Conservation (phyloP, 768 basidiomycete genomes). For the Suillus subluteus region DNA sequence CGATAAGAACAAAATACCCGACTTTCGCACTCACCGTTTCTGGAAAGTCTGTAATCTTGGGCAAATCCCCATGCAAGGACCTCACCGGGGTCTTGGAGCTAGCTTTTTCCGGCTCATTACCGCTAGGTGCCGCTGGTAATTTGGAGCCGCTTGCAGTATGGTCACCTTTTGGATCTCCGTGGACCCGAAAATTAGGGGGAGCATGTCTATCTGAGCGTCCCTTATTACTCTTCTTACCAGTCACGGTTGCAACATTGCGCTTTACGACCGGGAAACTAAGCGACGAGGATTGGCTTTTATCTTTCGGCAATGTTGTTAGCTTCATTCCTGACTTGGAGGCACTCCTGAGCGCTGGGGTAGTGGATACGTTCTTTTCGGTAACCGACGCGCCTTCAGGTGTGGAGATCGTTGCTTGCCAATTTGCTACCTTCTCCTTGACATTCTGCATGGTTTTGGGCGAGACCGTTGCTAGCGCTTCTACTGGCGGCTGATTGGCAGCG, state of each 20-base stretch:
- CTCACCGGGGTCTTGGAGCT: conserved; percentile 11
- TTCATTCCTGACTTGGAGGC: conserved; percentile 16
- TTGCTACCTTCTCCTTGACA: conserved; percentile 40
- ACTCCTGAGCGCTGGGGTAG: conserved; percentile 4
- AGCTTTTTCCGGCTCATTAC: conserved; percentile 10
- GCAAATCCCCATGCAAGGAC: conserved; percentile 12
- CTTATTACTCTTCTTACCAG: conserved; percentile 27
- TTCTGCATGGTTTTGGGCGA: conserved; percentile 30
- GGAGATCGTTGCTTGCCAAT: conserved; percentile 38
- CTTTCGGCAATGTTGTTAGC: not conserved
- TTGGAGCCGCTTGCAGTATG: conserved; percentile 20
- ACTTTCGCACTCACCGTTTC: conserved; percentile 38
- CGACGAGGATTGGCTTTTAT: conserved; percentile 28
- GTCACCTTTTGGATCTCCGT: conserved; percentile 14
- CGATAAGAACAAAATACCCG: conserved; percentile 10
- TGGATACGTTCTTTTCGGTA: conserved; percentile 12
- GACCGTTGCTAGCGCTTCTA: conserved; percentile 13
- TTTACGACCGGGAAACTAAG: conserved; percentile 52
- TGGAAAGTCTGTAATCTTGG: conserved; percentile 38
- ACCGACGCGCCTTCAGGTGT: conserved; percentile 14
- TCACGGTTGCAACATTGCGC: conserved; percentile 27
- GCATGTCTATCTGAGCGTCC: conserved; percentile 9
- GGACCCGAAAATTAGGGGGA: conserved; percentile 11
- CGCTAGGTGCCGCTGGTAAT: conserved; percentile 11
- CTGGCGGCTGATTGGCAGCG: conserved; percentile 5